These are phyloP conservation scores for Sonneratia caseolaris DNA, from an alignment of 345 rosid species.

Conservation along the genomic window DNA sequence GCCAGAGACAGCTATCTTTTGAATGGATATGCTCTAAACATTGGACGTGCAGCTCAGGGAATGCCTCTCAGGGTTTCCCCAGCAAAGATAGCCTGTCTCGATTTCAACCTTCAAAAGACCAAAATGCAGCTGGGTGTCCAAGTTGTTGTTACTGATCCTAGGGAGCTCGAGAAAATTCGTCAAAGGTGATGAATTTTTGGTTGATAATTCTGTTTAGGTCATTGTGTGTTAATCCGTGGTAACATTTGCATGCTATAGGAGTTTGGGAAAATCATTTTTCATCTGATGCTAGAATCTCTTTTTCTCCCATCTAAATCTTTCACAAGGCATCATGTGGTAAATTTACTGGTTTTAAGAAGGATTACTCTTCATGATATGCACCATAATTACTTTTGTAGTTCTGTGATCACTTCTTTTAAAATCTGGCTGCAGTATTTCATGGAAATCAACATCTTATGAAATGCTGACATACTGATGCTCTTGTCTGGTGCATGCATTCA, in stretches of 20 bases:
- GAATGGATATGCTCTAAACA: slow-evolving; percentile 87
- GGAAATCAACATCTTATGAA: not conserved
- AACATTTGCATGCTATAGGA: not conserved
- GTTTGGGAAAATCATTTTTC: not conserved
- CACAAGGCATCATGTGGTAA: not conserved
- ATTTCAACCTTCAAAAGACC: slow-evolving; percentile 91
- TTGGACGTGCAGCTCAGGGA: slow-evolving; percentile 98
- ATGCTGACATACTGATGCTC: not conserved
- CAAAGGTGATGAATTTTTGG: slow-evolving; percentile 41
- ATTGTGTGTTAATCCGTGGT: not conserved
- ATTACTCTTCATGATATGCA: not conserved
- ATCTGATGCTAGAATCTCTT: not conserved
- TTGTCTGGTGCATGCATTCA: not conserved
- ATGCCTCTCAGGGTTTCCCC: slow-evolving; percentile 87
- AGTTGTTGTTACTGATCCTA: slow-evolving; percentile 84
- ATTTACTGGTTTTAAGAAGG: not conserved
- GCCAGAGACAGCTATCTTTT: slow-evolving; percentile 83
- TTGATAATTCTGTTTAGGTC: not conserved
- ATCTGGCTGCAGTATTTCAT: not conserved
- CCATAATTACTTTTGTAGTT: not conserved
- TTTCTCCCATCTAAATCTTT: not conserved
- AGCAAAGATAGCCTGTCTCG: slow-evolving; percentile 90
- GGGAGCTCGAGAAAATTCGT: slow-evolving; percentile 97
- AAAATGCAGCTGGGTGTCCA: slow-evolving; percentile 97
- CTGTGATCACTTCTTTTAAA: not conserved